Evolutionary conservation across 2,329 filamentous ascomycete genomes (phyloP), one percentile per base, ranked within the genome.

Genomic region (Botryotinia calthae): DNA sequence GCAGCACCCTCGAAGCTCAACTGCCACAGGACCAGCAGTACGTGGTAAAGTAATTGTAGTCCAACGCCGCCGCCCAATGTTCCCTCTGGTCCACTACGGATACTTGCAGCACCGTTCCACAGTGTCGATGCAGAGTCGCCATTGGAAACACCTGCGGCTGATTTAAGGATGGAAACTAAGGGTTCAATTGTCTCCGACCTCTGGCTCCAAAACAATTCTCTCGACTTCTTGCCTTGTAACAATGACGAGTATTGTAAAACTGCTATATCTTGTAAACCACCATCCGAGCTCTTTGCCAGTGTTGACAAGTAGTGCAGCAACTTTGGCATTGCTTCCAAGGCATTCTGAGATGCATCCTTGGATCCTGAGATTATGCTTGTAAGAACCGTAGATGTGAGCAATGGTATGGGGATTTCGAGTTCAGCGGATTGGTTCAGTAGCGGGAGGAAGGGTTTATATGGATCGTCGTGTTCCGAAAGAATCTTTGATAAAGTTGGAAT

Each of bases 11-110:
- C 96, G 77, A 99, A 99, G 80, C 94, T 97, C 77, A 99, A 86
- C 85, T 98, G 95, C 96, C 96, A 99, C 73, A 99, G 85, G 20
- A 97, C 95, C 68, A 99, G 87, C 34, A 99, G 87, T 25, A 98
- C 93, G 79, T 98, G 94, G 82, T 99, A 99, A 58, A 99, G 87
- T 58, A 98, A 87, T 82, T 99, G 96, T 58, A 99, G 85, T 2
- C 94, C 94, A 74, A 99, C 93, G 14, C 94, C 94, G 66, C 94
- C 94, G 73, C 94, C 91, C 44, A 92, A 80, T 6, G 85, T 84
- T 7, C 87, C 87, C 76, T 90, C 90, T 72, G 88, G 87, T 70
- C 90, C 91, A 75, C 87, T 87, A 79, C 90, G 88, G 65, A 81
- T 79, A 56, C 81, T 84, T 2, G 84, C 81, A 72, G 84, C 86